phyloP scores from a whole-genome alignment of 106 monocot species.

The Acanthochlamys bracteata region DNA sequence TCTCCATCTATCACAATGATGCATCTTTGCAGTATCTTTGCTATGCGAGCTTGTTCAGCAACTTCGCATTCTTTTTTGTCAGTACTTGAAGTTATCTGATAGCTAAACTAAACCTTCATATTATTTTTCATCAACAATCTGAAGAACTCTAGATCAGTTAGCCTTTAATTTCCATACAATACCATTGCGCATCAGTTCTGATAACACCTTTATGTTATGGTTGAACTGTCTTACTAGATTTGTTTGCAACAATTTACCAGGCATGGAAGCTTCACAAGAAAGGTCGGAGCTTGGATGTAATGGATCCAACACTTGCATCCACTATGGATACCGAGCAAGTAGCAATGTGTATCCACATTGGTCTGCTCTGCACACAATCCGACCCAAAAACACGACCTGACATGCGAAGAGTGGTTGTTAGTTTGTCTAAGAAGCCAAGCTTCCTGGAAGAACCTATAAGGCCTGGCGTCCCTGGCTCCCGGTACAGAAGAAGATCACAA shows the following conservation, averaged over 20 bases:
- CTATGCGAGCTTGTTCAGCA: too few species aligned
- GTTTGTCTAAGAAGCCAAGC: conserved; percentile 56
- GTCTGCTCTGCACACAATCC: conserved; percentile 53
- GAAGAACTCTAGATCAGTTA: too few species aligned
- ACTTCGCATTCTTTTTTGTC: too few species aligned
- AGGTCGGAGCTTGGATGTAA: conserved; percentile 32
- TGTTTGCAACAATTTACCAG: conserved; percentile 7
- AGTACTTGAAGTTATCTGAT: too few species aligned
- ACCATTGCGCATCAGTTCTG: too few species aligned
- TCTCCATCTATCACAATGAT: too few species aligned
- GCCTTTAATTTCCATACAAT: too few species aligned
- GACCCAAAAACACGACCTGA: conserved; percentile 53
- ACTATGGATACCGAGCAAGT: conserved; percentile 36
- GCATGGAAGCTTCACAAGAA: conserved; percentile 55
- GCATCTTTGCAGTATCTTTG: too few species aligned
- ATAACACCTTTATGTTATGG: too few species aligned
- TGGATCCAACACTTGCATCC: conserved; percentile 29
- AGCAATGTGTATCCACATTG: conserved; percentile 42
- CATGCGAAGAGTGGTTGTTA: conserved; percentile 54
- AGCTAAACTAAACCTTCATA: too few species aligned
- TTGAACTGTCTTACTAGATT: too few species aligned
- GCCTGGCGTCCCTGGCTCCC: conserved; percentile 40
- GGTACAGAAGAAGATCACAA: conserved; percentile 24
- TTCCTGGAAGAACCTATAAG: conserved; percentile 38
- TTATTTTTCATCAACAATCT: too few species aligned